Evolutionary conservation across 495 filamentous ascomycete genomes (phyloP).

Genomic region (Penicillium coprophilum): DNA sequence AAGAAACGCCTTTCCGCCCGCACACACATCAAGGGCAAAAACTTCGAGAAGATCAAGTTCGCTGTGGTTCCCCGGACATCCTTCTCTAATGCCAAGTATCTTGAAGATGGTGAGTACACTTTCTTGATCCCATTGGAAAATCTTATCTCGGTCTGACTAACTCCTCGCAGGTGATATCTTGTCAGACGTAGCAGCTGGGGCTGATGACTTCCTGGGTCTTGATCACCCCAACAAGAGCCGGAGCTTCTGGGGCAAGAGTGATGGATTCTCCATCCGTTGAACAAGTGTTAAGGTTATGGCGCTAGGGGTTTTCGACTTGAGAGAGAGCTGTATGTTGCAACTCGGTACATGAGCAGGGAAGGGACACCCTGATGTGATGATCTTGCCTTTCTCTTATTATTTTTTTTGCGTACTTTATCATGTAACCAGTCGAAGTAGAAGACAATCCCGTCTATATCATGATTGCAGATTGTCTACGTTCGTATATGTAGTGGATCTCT

Average conservation of each 20-base stretch:
- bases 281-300: constrained; percentile 23
- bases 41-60: constrained; percentile 98
- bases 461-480: constrained; percentile 14
- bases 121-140: not conserved
- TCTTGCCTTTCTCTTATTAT: constrained; percentile 15
- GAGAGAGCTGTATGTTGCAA: constrained; percentile 26
- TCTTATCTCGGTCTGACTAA: constrained; percentile 17
- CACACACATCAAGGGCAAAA: constrained; percentile 94
- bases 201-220: constrained; percentile 82
- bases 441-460: constrained; percentile 16
- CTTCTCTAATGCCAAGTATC: constrained; percentile 75
- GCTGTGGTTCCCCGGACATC: constrained; percentile 68
- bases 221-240: constrained; percentile 81
- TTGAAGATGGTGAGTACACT: constrained; percentile 74
- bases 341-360: constrained; percentile 30
- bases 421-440: constrained; percentile 22
- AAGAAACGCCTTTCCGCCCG: constrained; percentile 86
- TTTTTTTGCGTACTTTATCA: constrained; percentile 10
- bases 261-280: constrained; percentile 68
- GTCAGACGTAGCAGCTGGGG: constrained; percentile 62
- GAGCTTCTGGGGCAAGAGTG: constrained; percentile 57
- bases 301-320: constrained; percentile 21
- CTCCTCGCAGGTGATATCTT: constrained; percentile 71
- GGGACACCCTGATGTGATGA: constrained; percentile 24
- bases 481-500: not conserved